phyloP scores from a whole-genome alignment of 83 land plant species.

The Picea engelmannii region DNA sequence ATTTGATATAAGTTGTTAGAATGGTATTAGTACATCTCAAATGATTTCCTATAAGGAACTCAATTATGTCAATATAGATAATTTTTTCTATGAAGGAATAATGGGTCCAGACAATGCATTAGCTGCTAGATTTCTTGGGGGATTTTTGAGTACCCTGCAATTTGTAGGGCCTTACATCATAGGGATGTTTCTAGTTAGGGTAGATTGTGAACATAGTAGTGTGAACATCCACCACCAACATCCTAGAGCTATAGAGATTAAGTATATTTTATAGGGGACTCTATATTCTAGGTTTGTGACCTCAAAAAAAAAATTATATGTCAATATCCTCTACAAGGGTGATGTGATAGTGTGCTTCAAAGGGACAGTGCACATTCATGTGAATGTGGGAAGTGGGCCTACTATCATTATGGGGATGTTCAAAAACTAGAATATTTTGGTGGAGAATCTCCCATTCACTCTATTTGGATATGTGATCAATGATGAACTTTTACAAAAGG shows the following conservation, averaged over 20 bases:
- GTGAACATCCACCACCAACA: conserved; percentile 25
- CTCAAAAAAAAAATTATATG: conserved; percentile 20
- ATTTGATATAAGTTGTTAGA: too few species aligned
- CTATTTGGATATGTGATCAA: conserved; percentile 24
- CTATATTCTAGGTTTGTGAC: conserved; percentile 26
- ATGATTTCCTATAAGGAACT: conserved; percentile 26
- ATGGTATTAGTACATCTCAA: conserved; percentile 18
- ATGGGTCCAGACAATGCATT: conserved; percentile 20
- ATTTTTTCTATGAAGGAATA: conserved; percentile 28
- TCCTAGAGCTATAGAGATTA: conserved; percentile 32
- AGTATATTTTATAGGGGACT: conserved; percentile 21
- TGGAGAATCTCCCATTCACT: conserved; percentile 13
- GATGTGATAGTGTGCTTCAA: conserved; percentile 32
- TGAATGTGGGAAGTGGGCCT: conserved; percentile 20
- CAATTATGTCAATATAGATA: conserved; percentile 5
- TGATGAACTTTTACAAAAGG: conserved; percentile 19
- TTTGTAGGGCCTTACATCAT: conserved; percentile 34
- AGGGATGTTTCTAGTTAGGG: conserved; percentile 23
- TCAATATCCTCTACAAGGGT: conserved; percentile 15
- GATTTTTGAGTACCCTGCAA: conserved; percentile 2
- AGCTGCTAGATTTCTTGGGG: conserved; percentile 1
- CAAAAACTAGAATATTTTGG: conserved; percentile 25
- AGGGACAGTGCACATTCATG: conserved; percentile 29
- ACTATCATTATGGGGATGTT: conserved; percentile 23
- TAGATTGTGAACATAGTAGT: neutral